A percentile compares a stretch with the other conserved stretches of the same genome.
Conservation (phyloP, 2,329 filamentous ascomycete genomes). For the Pseudocercospora ulei region DNA sequence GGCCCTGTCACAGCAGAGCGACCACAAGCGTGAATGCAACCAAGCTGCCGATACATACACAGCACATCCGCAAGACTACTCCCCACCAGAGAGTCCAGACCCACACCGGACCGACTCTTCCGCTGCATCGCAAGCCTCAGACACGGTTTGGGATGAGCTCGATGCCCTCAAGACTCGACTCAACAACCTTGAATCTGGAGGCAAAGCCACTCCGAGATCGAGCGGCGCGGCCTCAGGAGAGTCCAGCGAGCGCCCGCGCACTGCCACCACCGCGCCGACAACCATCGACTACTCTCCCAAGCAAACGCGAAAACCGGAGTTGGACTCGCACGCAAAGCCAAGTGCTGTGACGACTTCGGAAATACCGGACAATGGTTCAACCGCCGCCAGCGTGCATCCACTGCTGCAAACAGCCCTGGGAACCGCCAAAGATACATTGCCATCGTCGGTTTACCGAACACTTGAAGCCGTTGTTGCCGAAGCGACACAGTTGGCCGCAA, state of each 20-base stretch:
- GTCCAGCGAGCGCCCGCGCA: conserved; percentile 72
- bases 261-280: conserved; percentile 82
- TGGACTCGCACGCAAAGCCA: conserved; percentile 26
- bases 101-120: conserved; percentile 50
- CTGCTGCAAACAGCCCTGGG: conserved; percentile 68
- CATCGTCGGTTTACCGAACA: conserved; percentile 61
- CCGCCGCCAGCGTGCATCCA: conserved; percentile 56
- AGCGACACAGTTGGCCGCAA: conserved; percentile 64
- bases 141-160: conserved; percentile 94
- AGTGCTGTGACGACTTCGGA: conserved; percentile 10
- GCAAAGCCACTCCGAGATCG: conserved; percentile 65
- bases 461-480: conserved; percentile 75
- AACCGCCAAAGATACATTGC: conserved; percentile 64
- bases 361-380: conserved; percentile 35
- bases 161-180: conserved; percentile 93
- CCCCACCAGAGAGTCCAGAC: conserved; percentile 37
- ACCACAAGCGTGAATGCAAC: conserved; percentile 10
- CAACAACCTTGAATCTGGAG: conserved; percentile 76
- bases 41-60: conserved; percentile 5
- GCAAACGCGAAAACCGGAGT: conserved; percentile 42
- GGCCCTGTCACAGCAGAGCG: conserved; percentile 5
- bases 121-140: conserved; percentile 74
- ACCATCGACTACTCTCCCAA: conserved; percentile 86
- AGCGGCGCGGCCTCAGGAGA: conserved; percentile 66
- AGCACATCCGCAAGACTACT: conserved; percentile 21